Base-by-base conservation (phyloP, 805 yeast species). In the Candida multigemmis region DNA sequence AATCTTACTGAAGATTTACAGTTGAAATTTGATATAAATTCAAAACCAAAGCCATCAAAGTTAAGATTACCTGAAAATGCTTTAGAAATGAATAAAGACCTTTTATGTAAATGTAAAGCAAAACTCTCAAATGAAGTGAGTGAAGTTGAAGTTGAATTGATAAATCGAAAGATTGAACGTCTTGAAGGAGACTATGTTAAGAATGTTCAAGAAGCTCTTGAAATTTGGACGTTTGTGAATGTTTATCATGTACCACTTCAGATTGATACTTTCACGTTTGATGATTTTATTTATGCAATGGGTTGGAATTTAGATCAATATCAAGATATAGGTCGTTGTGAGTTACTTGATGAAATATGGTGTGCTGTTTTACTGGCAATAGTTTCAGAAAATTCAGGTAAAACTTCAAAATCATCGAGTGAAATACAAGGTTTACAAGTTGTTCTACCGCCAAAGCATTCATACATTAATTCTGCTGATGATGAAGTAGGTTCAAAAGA, bases 211-310 rank as follows among this genome's bases (percentile, higher is more conserved):
- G 71, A 68, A 26, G 66, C 78, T 1, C 45, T 85, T 14, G 87
- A 82, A 40, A 48, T 68, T 3, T 85, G 94, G 94, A 59, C 71
- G 2, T 85, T 84, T 41, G 49, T 83, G 16, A 82, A 82, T 46
- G 65, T 81, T 26, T 84, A 76, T 48, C 71, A 74, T 38, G 65
- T 65, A 19, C 73, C 84, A 1, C 54, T 84, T 17, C 45, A 66
- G 4, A 52, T 85, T n/a, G 85, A 78, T 41, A 68, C 79, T 0
- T 77, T 82, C 40, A 77, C 89, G 0, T 82, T 80, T 54, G 95
- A 84, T 52, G 93, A 79, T 38, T 81, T 71, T 41, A 45, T 78
- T 6, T 70, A 71, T 29, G 76, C 73, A 7, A 46, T 78, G 53
- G 55, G 58, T 20, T 59, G 76, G 68, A 56, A 57, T 16, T 37